phyloP scores from a whole-genome alignment of 202 grass and related monocot species.

The Eragrostis tef region DNA sequence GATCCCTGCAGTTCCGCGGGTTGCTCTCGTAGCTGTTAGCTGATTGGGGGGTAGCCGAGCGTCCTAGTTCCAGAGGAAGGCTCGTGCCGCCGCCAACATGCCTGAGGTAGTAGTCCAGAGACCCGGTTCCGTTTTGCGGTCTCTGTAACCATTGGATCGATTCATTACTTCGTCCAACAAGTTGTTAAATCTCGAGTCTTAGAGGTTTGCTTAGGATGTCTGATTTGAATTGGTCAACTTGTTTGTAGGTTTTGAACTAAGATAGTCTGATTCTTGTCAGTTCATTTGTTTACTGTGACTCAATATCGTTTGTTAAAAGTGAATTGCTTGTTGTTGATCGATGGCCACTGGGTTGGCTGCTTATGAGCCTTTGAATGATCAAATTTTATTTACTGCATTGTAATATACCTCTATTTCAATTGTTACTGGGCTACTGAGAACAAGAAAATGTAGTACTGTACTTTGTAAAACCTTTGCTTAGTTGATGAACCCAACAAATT shows the following conservation, averaged over 20 bases:
- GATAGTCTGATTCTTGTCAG: not conserved
- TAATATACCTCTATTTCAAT: not conserved
- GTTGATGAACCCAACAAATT: not conserved
- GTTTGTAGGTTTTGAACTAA: not conserved
- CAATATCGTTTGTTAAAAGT: not conserved
- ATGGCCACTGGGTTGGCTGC: not conserved
- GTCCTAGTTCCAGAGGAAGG: not conserved
- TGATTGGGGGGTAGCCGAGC: not conserved
- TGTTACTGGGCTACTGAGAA: not conserved
- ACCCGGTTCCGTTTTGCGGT: not conserved
- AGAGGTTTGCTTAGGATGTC: too few relatives aligned
- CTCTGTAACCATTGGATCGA: not conserved
- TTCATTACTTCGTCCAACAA: not conserved
- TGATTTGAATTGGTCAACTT: not conserved
- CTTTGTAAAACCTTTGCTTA: not conserved
- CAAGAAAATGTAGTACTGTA: not conserved
- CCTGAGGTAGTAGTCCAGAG: not conserved
- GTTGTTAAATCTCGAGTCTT: too few relatives aligned
- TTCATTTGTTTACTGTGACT: not conserved
- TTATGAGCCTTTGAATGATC: not conserved
- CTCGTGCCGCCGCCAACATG: not conserved
- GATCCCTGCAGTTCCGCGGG: not conserved
- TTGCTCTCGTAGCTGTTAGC: not conserved
- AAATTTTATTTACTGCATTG: not conserved
- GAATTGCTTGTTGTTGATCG: not conserved